Evolutionary conservation across 2,329 filamentous ascomycete species (phyloP).

Genomic region (Pseudocercospora musae): DNA sequence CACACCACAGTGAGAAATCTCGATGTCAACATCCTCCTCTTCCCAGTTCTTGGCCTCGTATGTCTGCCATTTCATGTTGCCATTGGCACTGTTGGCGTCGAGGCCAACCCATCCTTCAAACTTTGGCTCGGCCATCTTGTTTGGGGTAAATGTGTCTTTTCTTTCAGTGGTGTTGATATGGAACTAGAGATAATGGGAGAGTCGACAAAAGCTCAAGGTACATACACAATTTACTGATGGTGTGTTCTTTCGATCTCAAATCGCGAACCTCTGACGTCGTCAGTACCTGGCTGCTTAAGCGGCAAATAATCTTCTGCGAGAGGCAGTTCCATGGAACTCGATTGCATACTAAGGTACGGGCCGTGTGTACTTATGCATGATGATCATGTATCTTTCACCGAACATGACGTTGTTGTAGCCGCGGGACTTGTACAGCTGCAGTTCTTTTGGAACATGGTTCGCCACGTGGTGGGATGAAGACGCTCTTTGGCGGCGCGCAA

Average conservation of each 20-base stretch:
- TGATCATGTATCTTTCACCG: not conserved
- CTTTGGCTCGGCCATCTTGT: conserved; percentile 33
- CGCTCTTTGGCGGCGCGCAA: too few relatives aligned
- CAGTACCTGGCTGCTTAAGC: not conserved
- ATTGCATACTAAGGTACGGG: not conserved
- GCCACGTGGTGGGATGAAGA: not conserved
- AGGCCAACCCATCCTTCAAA: not conserved
- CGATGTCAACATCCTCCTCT: not conserved
- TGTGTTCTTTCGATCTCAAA: not conserved
- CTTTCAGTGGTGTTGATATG: not conserved
- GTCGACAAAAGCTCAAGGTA: too few relatives aligned
- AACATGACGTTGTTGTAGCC: not conserved
- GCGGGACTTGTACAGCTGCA: not conserved
- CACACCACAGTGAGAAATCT: not conserved
- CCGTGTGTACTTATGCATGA: not conserved
- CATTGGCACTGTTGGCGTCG: conserved; percentile 25
- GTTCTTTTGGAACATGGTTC: not conserved
- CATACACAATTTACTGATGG: too few relatives aligned
- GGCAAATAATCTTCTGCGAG: not conserved
- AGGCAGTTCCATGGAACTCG: not conserved
- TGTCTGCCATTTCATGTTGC: not conserved
- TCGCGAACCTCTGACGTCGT: not conserved
- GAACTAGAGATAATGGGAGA: not conserved
- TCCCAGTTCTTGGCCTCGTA: not conserved
- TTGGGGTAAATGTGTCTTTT: not conserved